A percentile compares a stretch with the other conserved stretches of the same genome.
Conservation (phyloP, 2,329 filamentous ascomycete species). For the Leptosphaerulina australis region DNA sequence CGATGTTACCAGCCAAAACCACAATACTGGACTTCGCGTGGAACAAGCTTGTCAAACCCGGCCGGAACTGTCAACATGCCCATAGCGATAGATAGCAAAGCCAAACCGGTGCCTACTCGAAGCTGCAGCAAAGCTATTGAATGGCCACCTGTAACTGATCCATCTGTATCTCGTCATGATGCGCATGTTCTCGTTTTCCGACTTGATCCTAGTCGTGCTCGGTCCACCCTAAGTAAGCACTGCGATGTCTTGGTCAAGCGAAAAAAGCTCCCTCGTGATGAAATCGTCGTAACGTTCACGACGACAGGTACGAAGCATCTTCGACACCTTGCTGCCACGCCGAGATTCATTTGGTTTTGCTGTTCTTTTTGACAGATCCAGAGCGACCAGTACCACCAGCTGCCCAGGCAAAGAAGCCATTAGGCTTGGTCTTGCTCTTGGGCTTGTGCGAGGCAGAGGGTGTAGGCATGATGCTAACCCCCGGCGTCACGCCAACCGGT, state of each 20-base stretch:
- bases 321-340: slow-evolving; percentile 19
- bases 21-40: not conserved
- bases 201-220: not conserved
- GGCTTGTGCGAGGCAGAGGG: slow-evolving; percentile 8
- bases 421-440: slow-evolving; percentile 8
- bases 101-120: not conserved
- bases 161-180: slow-evolving; percentile 1
- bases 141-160: not conserved
- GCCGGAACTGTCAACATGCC: not conserved
- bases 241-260: not conserved
- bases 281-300: not conserved
- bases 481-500: not conserved
- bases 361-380: slow-evolving; percentile 14
- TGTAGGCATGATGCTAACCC: not conserved
- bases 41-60: not conserved
- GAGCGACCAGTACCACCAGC: slow-evolving; percentile 8
- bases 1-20: not conserved
- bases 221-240: not conserved
- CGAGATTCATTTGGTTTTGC: slow-evolving; percentile 18
- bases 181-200: not conserved
- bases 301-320: slow-evolving; percentile 11
- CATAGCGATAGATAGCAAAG: not conserved
- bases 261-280: not conserved
- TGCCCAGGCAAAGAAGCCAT: slow-evolving; percentile 17
- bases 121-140: not conserved